These are phyloP conservation scores for Hypoxylon sp. DNA, from an alignment of 2,329 filamentous ascomycete genomes.

Conservation along the genomic window DNA sequence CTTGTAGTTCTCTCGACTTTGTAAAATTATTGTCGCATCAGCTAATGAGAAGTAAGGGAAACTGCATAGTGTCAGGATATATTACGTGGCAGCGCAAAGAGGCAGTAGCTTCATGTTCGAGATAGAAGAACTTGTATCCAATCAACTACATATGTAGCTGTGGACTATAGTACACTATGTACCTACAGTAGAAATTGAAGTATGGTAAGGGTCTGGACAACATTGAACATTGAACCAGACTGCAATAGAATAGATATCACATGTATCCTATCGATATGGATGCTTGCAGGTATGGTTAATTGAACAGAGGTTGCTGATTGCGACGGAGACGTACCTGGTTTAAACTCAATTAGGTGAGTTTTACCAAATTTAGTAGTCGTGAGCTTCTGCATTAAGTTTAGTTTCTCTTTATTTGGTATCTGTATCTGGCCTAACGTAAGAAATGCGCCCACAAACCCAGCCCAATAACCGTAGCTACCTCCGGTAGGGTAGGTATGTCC, in stretches of 20 bases:
- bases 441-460: neutral
- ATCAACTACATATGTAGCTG: conserved; percentile 20
- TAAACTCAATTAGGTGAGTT: neutral
- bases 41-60: conserved; percentile 21
- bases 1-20: neutral
- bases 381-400: conserved; percentile 22
- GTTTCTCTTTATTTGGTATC: neutral
- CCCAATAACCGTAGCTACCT: neutral
- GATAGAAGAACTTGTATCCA: conserved; percentile 15
- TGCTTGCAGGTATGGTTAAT: neutral
- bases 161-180: neutral
- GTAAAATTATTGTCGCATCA: conserved; percentile 14
- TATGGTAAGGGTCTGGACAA: no score
- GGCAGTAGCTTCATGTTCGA: conserved; percentile 18
- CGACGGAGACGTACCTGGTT: conserved; percentile 7
- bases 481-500: neutral
- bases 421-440: neutral
- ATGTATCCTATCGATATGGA: conserved; percentile 8
- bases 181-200: neutral
- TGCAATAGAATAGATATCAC: no score
- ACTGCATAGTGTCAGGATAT: conserved; percentile 3
- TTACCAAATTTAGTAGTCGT: conserved; percentile 6
- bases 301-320: conserved; percentile 1
- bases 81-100: conserved; percentile 39
- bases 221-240: no score